Conservation (phyloP, 2,329 filamentous ascomycete species). For the Bipolaris sorokiniana region DNA sequence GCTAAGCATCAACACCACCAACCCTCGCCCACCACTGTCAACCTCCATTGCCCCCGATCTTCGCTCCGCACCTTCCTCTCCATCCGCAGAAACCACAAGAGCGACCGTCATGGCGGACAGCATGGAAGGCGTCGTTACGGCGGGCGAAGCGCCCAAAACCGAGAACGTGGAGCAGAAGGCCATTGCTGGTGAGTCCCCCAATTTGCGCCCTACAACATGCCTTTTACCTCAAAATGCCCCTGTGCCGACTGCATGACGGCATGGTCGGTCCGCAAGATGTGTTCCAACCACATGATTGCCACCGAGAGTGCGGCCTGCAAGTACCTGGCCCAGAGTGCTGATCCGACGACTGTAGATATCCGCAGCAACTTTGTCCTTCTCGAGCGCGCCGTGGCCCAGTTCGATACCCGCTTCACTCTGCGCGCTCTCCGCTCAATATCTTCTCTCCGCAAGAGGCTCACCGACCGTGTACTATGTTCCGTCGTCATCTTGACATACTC, state of each 20-base stretch:
- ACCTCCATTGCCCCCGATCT: conserved; percentile 8
- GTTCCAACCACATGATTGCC: conserved; percentile 38
- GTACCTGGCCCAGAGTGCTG: conserved; percentile 40
- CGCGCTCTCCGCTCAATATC: conserved; percentile 94
- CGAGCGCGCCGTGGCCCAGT: conserved; percentile 88
- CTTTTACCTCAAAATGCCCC: conserved; percentile 32
- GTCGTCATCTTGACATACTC: conserved; percentile 83
- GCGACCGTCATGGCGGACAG: conserved; percentile 55
- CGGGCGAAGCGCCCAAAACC: conserved; percentile 50
- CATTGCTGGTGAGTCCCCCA: conserved; percentile 44
- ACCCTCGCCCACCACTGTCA: conserved; percentile 17
- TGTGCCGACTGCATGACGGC: conserved; percentile 30
- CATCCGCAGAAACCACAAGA: conserved; percentile 14
- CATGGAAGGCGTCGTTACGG: conserved; percentile 57
- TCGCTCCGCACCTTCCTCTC: conserved; percentile 25
- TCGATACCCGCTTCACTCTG: conserved; percentile 94
- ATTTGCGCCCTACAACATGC: conserved; percentile 19
- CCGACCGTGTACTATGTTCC: conserved; percentile 78
- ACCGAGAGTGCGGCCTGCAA: conserved; percentile 36
- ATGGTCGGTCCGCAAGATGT: conserved; percentile 35
- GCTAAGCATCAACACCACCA: conserved; percentile 27
- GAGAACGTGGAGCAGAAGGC: conserved; percentile 51
- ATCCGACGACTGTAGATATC: conserved; percentile 70
- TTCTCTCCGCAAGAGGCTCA: conserved; percentile 89
- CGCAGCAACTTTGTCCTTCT: conserved; percentile 91